A percentile compares a stretch with the other conserved stretches of the same genome.
Conservation (phyloP, 805 yeast species). For the Naumovozyma dairenensis region DNA sequence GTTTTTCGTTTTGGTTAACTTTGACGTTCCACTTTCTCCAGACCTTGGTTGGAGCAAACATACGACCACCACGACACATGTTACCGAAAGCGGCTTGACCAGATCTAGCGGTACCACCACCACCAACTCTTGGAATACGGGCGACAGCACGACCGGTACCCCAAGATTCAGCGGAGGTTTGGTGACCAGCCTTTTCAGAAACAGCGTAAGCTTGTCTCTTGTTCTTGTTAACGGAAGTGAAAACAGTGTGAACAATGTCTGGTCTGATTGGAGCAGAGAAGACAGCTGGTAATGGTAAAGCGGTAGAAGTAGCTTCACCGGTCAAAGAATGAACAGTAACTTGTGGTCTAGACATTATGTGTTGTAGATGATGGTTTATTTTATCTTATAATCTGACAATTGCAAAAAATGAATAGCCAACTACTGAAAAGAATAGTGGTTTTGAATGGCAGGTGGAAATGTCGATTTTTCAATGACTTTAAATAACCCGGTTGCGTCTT, state of each 20-base stretch:
- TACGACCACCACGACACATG: conserved; percentile 99
- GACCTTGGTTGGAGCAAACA: conserved; percentile 99
- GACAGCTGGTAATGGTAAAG: conserved; percentile 94
- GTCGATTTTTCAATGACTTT: no score
- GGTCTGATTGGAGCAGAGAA: conserved; percentile 99
- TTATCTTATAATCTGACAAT: conserved; percentile 1
- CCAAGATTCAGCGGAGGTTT: conserved; percentile 99
- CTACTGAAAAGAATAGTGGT: neutral
- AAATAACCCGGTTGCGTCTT: no score
- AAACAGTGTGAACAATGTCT: conserved; percentile 97
- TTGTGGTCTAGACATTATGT: conserved; percentile 77
- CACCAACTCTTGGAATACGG: conserved; percentile 99
- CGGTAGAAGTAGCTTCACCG: conserved; percentile 79
- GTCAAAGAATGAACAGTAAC: conserved; percentile 84
- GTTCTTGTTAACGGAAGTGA: conserved; percentile 98
- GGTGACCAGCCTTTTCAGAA: conserved; percentile 98
- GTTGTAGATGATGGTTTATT: conserved; percentile 2
- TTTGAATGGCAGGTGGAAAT: no score
- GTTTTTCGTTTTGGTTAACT: conserved; percentile 99
- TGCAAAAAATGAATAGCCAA: neutral
- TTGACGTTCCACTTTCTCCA: conserved; percentile 99
- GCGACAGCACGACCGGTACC: conserved; percentile 99
- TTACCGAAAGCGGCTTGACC: conserved; percentile 99
- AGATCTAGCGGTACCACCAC: conserved; percentile 99
- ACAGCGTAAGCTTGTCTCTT: conserved; percentile 99